Percentiles rank a stretch among this genome's conserved stretches.
These are phyloP conservation scores for Dioszegia hungarica DNA, from an alignment of 768 basidiomycete genomes.

Conservation along the genomic window DNA sequence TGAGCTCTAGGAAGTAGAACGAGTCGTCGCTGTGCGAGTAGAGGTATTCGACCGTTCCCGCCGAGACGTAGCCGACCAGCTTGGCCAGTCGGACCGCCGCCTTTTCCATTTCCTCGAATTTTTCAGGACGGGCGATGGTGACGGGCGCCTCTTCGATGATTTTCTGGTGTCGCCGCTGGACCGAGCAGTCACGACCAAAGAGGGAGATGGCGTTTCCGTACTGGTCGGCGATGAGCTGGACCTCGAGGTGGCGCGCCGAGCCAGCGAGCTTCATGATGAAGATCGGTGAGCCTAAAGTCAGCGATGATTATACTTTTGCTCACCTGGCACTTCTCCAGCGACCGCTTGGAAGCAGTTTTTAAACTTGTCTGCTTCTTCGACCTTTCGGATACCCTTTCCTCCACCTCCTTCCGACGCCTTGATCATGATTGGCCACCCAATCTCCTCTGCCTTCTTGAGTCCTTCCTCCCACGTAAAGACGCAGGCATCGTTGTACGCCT, in stretches of 20 bases:
- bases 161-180: constrained; percentile 98
- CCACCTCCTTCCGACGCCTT: constrained; percentile 99
- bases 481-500: constrained; percentile 81
- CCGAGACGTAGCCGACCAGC: constrained; percentile 96
- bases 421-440: constrained; percentile 98
- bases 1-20: constrained; percentile 97
- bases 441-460: constrained; percentile 70
- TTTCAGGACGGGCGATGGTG: constrained; percentile 86
- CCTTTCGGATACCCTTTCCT: constrained; percentile 97
- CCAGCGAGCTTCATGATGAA: constrained; percentile 99
- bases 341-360: constrained; percentile 93
- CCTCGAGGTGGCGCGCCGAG: constrained; percentile 93
- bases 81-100: constrained; percentile 99
- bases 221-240: constrained; percentile 96
- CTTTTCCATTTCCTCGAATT: constrained; percentile 95
- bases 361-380: constrained; percentile 78
- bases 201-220: constrained; percentile 98
- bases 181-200: constrained; percentile 98
- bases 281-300: constrained; percentile 85
- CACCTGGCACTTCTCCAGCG: constrained; percentile 92
- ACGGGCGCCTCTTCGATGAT: constrained; percentile 99
- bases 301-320: constrained; percentile 20
- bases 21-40: constrained; percentile 89
- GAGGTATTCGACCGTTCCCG: constrained; percentile 97
- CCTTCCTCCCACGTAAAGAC: constrained; percentile 84